These are phyloP conservation scores for Rhizopogon sp. DNA, from an alignment of 768 basidiomycete genomes.

Conservation along the genomic window DNA sequence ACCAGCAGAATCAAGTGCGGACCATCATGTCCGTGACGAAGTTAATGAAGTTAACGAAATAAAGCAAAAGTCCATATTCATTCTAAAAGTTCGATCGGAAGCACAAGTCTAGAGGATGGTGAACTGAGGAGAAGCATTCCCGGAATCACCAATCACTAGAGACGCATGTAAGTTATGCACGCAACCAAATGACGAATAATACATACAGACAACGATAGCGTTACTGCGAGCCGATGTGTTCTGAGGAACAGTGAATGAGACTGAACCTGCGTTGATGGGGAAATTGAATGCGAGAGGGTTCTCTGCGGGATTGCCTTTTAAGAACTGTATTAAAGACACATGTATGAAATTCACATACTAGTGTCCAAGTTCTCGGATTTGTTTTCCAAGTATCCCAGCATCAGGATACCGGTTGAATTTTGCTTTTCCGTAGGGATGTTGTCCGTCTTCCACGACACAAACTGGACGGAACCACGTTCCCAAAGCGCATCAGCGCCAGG, in stretches of 20 bases:
- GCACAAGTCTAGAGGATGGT: conserved; percentile 33
- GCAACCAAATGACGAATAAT: background rate
- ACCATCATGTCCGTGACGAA: background rate
- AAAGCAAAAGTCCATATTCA: background rate
- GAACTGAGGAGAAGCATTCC: conserved; percentile 55
- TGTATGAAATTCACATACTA: conserved; percentile 28
- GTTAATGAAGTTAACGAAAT: background rate
- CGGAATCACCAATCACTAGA: conserved; percentile 65
- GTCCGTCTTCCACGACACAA: conserved; percentile 37
- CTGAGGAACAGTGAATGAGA: conserved; percentile 47
- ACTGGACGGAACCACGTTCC: conserved; percentile 29
- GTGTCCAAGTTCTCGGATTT: conserved; percentile 46
- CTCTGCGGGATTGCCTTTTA: conserved; percentile 30
- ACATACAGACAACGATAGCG: conserved; percentile 65
- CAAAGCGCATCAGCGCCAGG: conserved; percentile 33
- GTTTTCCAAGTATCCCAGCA: conserved; percentile 37
- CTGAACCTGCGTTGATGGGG: conserved; percentile 44
- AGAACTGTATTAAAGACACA: background rate
- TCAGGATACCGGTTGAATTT: conserved; percentile 33
- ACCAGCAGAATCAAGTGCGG: background rate
- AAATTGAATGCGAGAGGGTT: conserved; percentile 54
- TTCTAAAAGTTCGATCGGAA: background rate
- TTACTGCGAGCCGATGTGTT: conserved; percentile 34
- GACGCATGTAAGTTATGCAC: background rate
- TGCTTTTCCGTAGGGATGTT: conserved; percentile 33